Conservation (phyloP, 1,139 yeast genomes). For the Pneumocystis oryctolagi region DNA sequence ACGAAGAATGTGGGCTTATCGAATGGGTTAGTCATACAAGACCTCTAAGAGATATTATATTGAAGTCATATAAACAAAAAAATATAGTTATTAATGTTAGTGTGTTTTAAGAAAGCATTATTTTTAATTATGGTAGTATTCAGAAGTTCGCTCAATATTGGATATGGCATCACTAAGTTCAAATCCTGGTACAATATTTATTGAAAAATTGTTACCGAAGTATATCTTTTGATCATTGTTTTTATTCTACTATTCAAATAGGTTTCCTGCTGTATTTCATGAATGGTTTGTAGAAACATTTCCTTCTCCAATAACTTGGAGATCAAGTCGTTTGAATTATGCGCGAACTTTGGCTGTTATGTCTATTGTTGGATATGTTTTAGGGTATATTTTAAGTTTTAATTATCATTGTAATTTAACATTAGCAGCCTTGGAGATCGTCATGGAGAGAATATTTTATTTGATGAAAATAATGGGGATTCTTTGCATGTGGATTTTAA, state of each 20-base stretch:
- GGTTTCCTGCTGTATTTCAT: slow-evolving; percentile 60
- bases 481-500: slow-evolving; percentile 92
- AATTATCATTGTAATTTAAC: background rate
- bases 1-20: slow-evolving; percentile 76
- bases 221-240: background rate
- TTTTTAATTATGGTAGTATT: slow-evolving; percentile 6
- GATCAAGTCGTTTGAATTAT: slow-evolving; percentile 56
- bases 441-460: slow-evolving; percentile 79
- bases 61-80: slow-evolving; percentile 28
- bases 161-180: slow-evolving; percentile 9
- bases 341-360: slow-evolving; percentile 81
- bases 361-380: slow-evolving; percentile 89
- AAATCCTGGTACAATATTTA: slow-evolving; percentile 13
- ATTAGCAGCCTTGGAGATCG: slow-evolving; percentile 57
- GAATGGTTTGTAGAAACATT: slow-evolving; percentile 80
- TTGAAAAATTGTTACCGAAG: slow-evolving; percentile 15
- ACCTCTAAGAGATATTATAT: slow-evolving; percentile 59
- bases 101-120: background rate
- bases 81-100: slow-evolving; percentile 20
- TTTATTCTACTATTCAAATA: background rate
- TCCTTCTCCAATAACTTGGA: slow-evolving; percentile 85
- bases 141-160: slow-evolving; percentile 13
- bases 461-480: slow-evolving; percentile 60
- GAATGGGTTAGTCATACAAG: slow-evolving; percentile 83
- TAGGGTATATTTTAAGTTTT: slow-evolving; percentile 31